Evolutionary conservation across 1,284 basidiomycete species (phyloP).

Genomic region (Sporisorium sorghi): DNA sequence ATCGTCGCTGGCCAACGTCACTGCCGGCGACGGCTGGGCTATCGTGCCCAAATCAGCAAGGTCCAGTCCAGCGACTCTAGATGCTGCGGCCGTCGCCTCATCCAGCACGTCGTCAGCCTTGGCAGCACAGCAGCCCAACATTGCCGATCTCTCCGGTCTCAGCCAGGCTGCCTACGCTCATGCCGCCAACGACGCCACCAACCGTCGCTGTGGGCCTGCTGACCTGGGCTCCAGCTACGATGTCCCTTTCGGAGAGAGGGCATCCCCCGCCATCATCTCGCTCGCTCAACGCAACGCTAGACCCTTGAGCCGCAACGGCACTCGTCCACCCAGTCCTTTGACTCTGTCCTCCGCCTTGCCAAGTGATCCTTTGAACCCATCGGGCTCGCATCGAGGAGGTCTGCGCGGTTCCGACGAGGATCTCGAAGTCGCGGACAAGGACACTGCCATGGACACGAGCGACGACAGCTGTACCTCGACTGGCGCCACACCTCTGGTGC

Average conservation of each 20-base stretch:
- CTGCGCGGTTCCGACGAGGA: conserved; percentile 51
- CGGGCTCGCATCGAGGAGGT: conserved; percentile 49
- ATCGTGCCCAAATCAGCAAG: conserved; percentile 32
- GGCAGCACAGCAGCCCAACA: conserved; percentile 18
- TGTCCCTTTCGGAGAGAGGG: conserved; percentile 47
- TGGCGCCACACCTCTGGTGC: conserved; percentile 42
- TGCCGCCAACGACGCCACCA: conserved; percentile 30
- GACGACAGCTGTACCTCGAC: conserved; percentile 20
- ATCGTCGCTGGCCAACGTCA: conserved; percentile 27
- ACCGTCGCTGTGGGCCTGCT: conserved; percentile 35
- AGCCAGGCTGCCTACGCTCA: conserved; percentile 28
- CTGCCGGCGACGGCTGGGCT: conserved; percentile 44
- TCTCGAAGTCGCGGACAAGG: conserved; percentile 28
- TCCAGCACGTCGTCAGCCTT: conserved; percentile 3
- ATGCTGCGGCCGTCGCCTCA: not conserved
- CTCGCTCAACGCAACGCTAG: conserved; percentile 36
- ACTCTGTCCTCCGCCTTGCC: conserved; percentile 25
- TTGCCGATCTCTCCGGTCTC: conserved; percentile 14
- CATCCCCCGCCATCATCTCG: conserved; percentile 49
- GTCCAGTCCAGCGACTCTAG: not conserved
- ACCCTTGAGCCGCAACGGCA: conserved; percentile 30
- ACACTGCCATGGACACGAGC: conserved; percentile 18
- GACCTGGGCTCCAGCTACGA: conserved; percentile 33
- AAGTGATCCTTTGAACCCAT: conserved; percentile 28
- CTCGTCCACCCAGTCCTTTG: conserved; percentile 29